These are phyloP conservation scores for Eucalyptus rudis DNA, from an alignment of 345 rosid genomes.

Conservation along the genomic window DNA sequence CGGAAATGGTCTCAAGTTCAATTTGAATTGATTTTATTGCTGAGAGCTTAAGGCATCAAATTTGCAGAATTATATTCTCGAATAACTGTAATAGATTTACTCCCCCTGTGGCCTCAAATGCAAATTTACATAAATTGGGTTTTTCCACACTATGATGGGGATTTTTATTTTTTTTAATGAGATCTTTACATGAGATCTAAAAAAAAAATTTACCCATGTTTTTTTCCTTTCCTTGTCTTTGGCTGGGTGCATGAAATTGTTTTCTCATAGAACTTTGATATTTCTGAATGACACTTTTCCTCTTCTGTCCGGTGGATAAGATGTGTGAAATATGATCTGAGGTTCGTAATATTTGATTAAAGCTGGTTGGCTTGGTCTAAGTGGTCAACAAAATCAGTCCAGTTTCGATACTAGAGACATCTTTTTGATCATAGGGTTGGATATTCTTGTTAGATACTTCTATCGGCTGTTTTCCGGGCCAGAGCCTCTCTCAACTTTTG, in stretches of 20 bases:
- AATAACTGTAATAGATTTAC: neutral
- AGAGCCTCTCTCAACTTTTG: constrained; percentile 63
- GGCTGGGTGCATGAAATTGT: neutral
- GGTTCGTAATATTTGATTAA: neutral
- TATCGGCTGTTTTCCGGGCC: constrained; percentile 70
- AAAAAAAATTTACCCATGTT: neutral
- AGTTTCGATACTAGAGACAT: neutral
- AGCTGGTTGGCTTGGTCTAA: neutral
- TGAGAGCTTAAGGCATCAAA: neutral
- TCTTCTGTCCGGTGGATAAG: neutral
- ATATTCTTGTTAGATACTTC: constrained; percentile 48
- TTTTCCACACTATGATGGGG: neutral
- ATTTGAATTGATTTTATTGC: neutral
- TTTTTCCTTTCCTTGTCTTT: neutral
- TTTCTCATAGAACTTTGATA: neutral
- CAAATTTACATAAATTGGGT: neutral
- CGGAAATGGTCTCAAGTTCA: neutral
- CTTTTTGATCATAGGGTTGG: neutral
- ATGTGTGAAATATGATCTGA: neutral
- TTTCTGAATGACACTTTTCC: neutral
- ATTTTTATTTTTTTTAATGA: neutral
- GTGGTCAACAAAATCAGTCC: neutral
- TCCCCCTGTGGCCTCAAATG: neutral
- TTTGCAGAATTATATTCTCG: neutral
- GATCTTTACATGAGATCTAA: neutral